Conservation (phyloP, 495 filamentous ascomycete genomes). For the Aspergillus nanangensis region DNA sequence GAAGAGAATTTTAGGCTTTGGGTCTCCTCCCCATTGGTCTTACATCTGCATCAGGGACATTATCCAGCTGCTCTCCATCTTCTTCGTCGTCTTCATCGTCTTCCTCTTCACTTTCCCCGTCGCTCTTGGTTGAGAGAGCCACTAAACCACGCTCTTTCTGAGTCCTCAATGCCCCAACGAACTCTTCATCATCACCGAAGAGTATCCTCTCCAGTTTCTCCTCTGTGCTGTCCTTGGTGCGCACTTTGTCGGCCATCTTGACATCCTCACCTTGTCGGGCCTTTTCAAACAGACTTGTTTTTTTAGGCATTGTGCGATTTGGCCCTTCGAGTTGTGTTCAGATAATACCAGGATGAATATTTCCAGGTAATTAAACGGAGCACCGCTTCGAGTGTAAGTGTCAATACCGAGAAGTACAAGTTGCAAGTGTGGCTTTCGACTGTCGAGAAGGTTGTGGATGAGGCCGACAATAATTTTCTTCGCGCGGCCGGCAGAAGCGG, state of each 20-base stretch:
- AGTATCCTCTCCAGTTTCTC: conserved; percentile 80
- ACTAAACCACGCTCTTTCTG: conserved; percentile 30
- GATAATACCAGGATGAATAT: too few species aligned
- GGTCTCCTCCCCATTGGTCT: too few species aligned
- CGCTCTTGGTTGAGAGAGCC: conserved; percentile 28
- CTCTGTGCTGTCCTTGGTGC: conserved; percentile 75
- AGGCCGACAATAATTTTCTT: conserved; percentile 24
- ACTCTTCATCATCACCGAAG: conserved; percentile 79
- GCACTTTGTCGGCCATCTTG: conserved; percentile 33
- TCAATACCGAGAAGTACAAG: too few species aligned
- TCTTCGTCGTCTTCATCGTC: conserved; percentile 25
- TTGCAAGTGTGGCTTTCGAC: too few species aligned
- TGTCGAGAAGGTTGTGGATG: conserved; percentile 2
- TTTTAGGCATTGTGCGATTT: conserved; percentile 24
- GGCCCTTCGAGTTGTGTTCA: too few species aligned
- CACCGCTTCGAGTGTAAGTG: too few species aligned
- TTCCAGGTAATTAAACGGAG: too few species aligned
- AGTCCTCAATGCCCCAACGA: conserved; percentile 62
- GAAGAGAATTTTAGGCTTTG: too few species aligned
- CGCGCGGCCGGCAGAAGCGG: conserved; percentile 15
- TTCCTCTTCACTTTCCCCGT: conserved; percentile 23
- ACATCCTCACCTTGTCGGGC: conserved; percentile 22
- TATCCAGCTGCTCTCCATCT: too few species aligned
- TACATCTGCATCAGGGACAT: conserved; percentile 62
- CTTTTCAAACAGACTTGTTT: conserved; percentile 20